Evolutionary conservation across 306 rosid genomes (phyloP).

Genomic region (Acacia acuminata): DNA sequence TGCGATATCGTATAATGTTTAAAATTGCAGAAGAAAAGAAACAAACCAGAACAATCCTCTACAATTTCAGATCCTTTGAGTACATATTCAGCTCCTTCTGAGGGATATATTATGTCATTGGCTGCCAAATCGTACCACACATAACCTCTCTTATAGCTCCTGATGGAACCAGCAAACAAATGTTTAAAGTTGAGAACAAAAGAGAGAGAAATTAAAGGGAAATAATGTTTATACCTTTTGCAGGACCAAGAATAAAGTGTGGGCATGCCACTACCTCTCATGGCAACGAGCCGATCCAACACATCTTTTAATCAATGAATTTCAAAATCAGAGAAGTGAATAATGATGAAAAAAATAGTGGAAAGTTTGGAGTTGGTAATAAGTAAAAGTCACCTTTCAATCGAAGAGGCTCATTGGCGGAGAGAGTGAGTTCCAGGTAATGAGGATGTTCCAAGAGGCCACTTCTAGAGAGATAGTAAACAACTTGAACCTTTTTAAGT

Average conservation of each 20-base stretch:
- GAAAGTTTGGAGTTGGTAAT: neutral
- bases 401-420: slow-evolving; percentile 72
- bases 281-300: slow-evolving; percentile 64
- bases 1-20: neutral
- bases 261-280: slow-evolving; percentile 89
- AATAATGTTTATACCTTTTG: slow-evolving; percentile 50
- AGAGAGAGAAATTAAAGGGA: neutral
- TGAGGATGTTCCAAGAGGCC: slow-evolving; percentile 92
- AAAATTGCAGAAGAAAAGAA: neutral
- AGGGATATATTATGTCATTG: slow-evolving; percentile 61
- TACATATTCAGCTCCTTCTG: slow-evolving; percentile 86
- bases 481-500: slow-evolving; percentile 66
- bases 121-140: slow-evolving; percentile 85
- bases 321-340: neutral
- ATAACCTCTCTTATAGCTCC: slow-evolving; percentile 85
- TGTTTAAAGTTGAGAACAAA: neutral
- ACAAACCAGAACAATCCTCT: slow-evolving; percentile 52
- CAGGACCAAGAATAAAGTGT: slow-evolving; percentile 89
- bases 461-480: slow-evolving; percentile 81
- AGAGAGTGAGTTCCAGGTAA: slow-evolving; percentile 70
- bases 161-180: slow-evolving; percentile 26
- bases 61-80: slow-evolving; percentile 85
- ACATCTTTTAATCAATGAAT: slow-evolving; percentile 46
- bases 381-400: slow-evolving; percentile 50
- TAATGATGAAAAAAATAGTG: neutral